Conservation (phyloP, 31 red algal species). For the Pterothamnion heteromorphum region DNA sequence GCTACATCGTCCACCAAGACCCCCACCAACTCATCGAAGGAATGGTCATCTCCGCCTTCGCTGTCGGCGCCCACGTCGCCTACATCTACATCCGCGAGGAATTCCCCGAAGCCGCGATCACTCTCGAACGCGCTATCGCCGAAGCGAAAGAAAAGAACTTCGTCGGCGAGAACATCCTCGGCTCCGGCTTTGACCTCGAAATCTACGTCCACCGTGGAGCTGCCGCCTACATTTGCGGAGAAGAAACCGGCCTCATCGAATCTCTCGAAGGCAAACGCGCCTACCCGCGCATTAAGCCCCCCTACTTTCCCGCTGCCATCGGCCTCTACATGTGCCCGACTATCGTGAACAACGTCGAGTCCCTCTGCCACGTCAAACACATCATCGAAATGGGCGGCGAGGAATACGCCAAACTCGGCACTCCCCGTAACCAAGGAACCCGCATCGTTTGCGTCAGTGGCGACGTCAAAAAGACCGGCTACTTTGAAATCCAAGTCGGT, state of each 20-base stretch:
- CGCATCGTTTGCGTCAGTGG: conserved; percentile 93
- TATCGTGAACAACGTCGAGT: conserved; percentile 96
- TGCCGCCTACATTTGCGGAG: conserved; percentile 98
- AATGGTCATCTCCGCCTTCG: conserved; percentile 68
- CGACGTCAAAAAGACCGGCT: conserved; percentile 98
- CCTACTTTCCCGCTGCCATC: conserved; percentile 98
- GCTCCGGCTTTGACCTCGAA: conserved; percentile 92
- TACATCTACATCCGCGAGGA: conserved; percentile 98
- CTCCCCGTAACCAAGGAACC: conserved; percentile 52
- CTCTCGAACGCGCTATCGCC: conserved; percentile 70
- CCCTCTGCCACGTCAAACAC: conserved; percentile 79
- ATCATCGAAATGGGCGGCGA: conserved; percentile 79
- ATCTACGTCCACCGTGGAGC: conserved; percentile 92
- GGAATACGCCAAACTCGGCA: conserved; percentile 72
- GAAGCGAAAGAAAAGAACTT: conserved; percentile 91
- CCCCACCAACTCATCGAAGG: conserved; percentile 98
- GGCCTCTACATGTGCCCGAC: conserved; percentile 96
- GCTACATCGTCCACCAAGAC: conserved; percentile 96
- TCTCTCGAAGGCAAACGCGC: conserved; percentile 96
- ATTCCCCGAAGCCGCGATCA: conserved; percentile 80
- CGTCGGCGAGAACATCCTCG: conserved; percentile 88
- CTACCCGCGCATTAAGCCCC: conserved; percentile 97
- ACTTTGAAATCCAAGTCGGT: no score
- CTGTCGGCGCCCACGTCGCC: conserved; percentile 84
- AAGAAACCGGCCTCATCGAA: conserved; percentile 98